A percentile compares a stretch with the other conserved stretches of the same genome.
Conservation (phyloP, 495 filamentous ascomycete species). For the Neurospora terricola region DNA sequence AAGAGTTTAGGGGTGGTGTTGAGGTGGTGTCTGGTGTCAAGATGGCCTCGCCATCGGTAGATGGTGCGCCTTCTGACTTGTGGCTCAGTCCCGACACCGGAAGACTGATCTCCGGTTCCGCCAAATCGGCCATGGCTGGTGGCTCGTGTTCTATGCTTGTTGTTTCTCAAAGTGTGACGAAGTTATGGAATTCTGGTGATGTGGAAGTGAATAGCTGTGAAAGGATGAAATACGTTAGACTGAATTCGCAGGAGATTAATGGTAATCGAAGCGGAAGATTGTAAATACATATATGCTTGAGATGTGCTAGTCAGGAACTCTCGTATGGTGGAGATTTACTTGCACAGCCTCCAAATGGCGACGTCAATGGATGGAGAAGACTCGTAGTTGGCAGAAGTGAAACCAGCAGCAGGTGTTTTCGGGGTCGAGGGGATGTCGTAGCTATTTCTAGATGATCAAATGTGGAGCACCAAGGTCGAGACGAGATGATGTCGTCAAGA, state of each 20-base stretch:
- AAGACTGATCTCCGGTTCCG: conserved; percentile 30
- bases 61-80: conserved; percentile 28
- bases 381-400: neutral
- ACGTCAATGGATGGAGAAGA: neutral
- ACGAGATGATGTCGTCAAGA: neutral
- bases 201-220: too few relatives aligned
- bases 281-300: neutral
- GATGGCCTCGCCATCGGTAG: conserved; percentile 34
- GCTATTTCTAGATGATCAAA: neutral
- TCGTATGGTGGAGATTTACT: neutral
- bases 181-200: neutral
- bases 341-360: neutral
- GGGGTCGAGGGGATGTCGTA: neutral
- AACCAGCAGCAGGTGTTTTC: neutral
- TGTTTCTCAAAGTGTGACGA: conserved; percentile 27
- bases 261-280: too few relatives aligned
- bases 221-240: neutral
- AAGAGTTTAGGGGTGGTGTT: conserved; percentile 28
- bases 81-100: conserved; percentile 17
- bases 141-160: conserved; percentile 24
- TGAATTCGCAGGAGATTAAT: too few relatives aligned
- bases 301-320: neutral
- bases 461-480: neutral
- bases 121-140: conserved; percentile 35
- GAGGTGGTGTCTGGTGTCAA: conserved; percentile 32